These are phyloP conservation scores for Aspergillus persii DNA, from an alignment of 2,329 filamentous ascomycete species.

Conservation along the genomic window DNA sequence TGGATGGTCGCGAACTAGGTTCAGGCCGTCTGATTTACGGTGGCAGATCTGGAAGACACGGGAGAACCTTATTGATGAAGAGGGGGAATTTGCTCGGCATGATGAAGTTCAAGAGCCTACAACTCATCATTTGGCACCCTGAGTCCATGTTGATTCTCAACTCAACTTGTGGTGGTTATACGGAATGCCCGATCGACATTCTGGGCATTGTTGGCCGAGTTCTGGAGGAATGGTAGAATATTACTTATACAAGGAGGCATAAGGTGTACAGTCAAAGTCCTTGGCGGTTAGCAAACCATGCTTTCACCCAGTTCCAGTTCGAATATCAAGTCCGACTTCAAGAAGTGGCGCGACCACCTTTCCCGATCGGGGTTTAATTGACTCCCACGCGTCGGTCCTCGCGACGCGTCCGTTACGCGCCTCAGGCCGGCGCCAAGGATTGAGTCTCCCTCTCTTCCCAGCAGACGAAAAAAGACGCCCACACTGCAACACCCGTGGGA, in stretches of 20 bases:
- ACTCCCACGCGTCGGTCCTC: slow-evolving; percentile 22
- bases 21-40: neutral
- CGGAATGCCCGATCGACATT: neutral
- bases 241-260: too few relatives aligned
- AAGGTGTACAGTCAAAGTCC: neutral
- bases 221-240: neutral
- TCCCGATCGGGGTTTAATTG: slow-evolving; percentile 37
- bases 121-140: neutral
- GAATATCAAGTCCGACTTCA: neutral
- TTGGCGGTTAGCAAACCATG: neutral
- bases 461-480: slow-evolving; percentile 13
- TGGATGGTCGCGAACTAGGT: neutral
- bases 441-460: slow-evolving; percentile 12
- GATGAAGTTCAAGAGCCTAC: neutral
- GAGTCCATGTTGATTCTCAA: neutral
- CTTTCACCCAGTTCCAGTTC: neutral
- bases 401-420: slow-evolving; percentile 16
- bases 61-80: too few relatives aligned
- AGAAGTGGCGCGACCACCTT: neutral
- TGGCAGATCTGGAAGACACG: neutral
- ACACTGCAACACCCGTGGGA: slow-evolving; percentile 11
- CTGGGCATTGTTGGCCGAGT: neutral
- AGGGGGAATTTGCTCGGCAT: neutral
- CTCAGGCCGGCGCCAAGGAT: neutral
- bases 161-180: neutral